Evolutionary conservation across 179 eudicot species (phyloP), one percentile per base, ranked within the genome.

Genomic region (Beta corolliflora): DNA sequence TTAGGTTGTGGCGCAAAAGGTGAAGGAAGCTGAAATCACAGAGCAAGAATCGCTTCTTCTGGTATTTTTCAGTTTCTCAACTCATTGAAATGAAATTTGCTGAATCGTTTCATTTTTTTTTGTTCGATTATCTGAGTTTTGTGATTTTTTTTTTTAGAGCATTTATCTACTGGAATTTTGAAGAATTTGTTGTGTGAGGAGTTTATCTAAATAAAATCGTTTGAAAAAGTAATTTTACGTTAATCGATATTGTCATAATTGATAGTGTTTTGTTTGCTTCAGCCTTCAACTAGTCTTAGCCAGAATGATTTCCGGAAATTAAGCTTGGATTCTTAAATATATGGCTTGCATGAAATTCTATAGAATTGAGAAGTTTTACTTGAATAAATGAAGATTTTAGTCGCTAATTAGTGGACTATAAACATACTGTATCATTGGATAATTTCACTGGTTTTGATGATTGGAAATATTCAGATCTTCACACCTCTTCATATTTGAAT

Each of bases 1-100:
- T 80, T 84, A 95, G 98, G 95, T 92, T 71, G 92, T 92, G 5
- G 92, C 92, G 1, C 99, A 95, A 86, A 92, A 88, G 74, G 68
- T 92, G 78, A 93, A 92, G 90, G 95, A 93, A 88, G 83, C 92
- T 18, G 97, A 92, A 88, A 91, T 95, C 79, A 95, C 98, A 0
- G 98, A 95, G 87, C 95, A 92, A 83, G 93, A 94, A 46, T 93
- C 98, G 53, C 95, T 93, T 72, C 93, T 93, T 12, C 91, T 95
- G 88, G 99, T 95, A 87, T 76, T n/a, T n/a, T n/a, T n/a, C n/a
- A n/a, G n/a, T n/a, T n/a, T n/a, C n/a, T n/a, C n/a, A n/a, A n/a
- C n/a, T n/a, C n/a, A n/a, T n/a, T n/a, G n/a, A n/a, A n/a, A n/a
- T n/a, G n/a, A n/a, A n/a, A n/a, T n/a, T n/a, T n/a, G n/a, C n/a